phyloP scores from a whole-genome alignment of 1,284 basidiomycete genomes.

The Wolfiporia cocos region DNA sequence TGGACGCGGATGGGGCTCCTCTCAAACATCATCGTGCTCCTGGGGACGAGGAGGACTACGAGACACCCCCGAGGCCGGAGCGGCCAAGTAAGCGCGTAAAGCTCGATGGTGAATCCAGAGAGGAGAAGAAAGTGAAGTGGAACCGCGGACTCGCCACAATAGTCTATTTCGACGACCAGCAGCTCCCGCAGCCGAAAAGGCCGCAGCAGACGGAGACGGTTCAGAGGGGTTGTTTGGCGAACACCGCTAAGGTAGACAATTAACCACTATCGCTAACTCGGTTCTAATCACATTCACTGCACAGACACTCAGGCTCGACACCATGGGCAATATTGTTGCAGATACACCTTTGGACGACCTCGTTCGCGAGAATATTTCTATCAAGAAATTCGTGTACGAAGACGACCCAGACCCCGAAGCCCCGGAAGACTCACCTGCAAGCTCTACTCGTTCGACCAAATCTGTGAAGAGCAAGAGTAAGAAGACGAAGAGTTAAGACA shows the following conservation, averaged over 20 bases:
- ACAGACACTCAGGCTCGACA: slow-evolving; percentile 68
- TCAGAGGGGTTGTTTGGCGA: slow-evolving; percentile 62
- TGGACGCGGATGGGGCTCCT: slow-evolving; percentile 25
- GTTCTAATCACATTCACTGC: too few relatives aligned
- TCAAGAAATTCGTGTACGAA: slow-evolving; percentile 82
- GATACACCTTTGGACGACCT: slow-evolving; percentile 56
- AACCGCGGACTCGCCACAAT: slow-evolving; percentile 61
- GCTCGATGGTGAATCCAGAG: slow-evolving; percentile 28
- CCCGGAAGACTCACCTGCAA: slow-evolving; percentile 16
- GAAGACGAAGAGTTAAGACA: slow-evolving; percentile 30
- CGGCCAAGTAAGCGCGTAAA: slow-evolving; percentile 28
- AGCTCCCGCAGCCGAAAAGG: slow-evolving; percentile 40
- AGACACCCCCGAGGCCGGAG: slow-evolving; percentile 48
- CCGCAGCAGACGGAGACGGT: slow-evolving; percentile 33
- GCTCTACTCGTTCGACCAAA: slow-evolving; percentile 31
- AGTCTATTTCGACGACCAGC: slow-evolving; percentile 54
- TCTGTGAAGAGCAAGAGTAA: slow-evolving; percentile 42
- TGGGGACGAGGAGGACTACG: slow-evolving; percentile 81
- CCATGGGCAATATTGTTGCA: slow-evolving; percentile 67
- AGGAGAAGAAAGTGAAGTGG: slow-evolving; percentile 70
- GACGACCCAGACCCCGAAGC: slow-evolving; percentile 32
- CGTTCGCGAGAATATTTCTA: slow-evolving; percentile 59
- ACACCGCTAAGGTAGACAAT: slow-evolving; percentile 57
- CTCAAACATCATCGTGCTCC: slow-evolving; percentile 51
- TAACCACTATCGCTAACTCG: neutral